Evolutionary conservation across 1,284 basidiomycete species (phyloP).

Genomic region (Leccinum angustisporum): DNA sequence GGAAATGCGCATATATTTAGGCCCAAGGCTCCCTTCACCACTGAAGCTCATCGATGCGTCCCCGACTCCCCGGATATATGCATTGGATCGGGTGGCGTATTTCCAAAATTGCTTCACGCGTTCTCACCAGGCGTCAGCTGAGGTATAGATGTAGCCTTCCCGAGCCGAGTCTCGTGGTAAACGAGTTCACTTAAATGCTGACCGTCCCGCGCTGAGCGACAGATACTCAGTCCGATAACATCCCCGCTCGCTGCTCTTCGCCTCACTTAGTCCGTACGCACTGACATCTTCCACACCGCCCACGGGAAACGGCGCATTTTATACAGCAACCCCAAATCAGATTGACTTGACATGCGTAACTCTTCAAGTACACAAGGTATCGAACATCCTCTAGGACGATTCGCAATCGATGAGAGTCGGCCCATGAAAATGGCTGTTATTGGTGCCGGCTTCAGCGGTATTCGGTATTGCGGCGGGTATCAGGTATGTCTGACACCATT

Average conservation of each 20-base stretch:
- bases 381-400: constrained; percentile 12
- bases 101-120: background rate
- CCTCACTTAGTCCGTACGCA: background rate
- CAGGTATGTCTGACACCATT: constrained; percentile 33
- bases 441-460: constrained; percentile 36
- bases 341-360: background rate
- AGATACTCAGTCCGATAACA: background rate
- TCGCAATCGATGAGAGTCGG: constrained; percentile 18
- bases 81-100: constrained; percentile 64
- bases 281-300: background rate
- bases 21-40: constrained; percentile 28
- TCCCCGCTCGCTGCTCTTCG: background rate
- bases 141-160: background rate
- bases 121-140: background rate
- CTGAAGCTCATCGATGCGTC: constrained; percentile 39
- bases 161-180: background rate
- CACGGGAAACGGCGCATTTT: background rate
- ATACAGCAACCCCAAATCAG: background rate
- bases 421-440: constrained; percentile 19
- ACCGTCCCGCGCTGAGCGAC: background rate
- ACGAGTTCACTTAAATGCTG: background rate
- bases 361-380: background rate
- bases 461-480: constrained; percentile 44
- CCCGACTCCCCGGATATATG: constrained; percentile 47
- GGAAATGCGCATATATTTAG: constrained; percentile 46